Evolutionary conservation across 164 flowering plant species (phyloP), one percentile per base, ranked within the genome.

Genomic region (Magnolia officinalis): DNA sequence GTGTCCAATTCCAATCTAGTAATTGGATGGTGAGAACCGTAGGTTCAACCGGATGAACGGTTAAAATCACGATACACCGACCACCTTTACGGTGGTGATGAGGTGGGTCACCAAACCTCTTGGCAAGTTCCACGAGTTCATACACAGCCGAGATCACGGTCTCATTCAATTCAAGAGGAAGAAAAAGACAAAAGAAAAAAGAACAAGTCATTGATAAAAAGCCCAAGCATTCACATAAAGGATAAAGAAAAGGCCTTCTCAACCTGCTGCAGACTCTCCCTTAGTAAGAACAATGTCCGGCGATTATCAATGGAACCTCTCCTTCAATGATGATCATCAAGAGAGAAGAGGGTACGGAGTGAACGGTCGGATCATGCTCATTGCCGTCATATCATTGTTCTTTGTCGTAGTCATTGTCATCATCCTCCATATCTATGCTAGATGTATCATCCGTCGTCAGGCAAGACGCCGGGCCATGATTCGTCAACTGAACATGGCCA

Each of bases 361-460:
- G 0, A 82, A 81, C 77, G 74, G 67, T 29, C 80, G 74, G 29
- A 75, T 86, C 76, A 77, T 86, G 87, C 6, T 86, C 63, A 72
- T 80, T 0, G 87, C 86, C 3, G 72, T 88, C 51, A 16, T 81
- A 19, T 84, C 83, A 16, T 31, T 83, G 8, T 61, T 83, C 16
- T 31, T 72, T 13, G 79, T 86, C 0, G 79, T 83, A 0, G 6
- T 82, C 1, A 63, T 86, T 58, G 68, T 87, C 9, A 10, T 86
- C 8, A 0, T 81, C 8, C 84, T 86, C 75, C 88, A 83, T 45
- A 16, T 86, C 13, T 89, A 85, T 24, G 79, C 83, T 0, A 78
- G 85, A 14, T 81, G 71, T 14, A 59, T 77, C 18, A 79, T 80
- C 50, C 77, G 79, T 21, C 87, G 83, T 72, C 86, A 76, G 29